Evolutionary conservation across 1,284 basidiomycete species (phyloP).

Genomic region (Papiliotrema flavescens): DNA sequence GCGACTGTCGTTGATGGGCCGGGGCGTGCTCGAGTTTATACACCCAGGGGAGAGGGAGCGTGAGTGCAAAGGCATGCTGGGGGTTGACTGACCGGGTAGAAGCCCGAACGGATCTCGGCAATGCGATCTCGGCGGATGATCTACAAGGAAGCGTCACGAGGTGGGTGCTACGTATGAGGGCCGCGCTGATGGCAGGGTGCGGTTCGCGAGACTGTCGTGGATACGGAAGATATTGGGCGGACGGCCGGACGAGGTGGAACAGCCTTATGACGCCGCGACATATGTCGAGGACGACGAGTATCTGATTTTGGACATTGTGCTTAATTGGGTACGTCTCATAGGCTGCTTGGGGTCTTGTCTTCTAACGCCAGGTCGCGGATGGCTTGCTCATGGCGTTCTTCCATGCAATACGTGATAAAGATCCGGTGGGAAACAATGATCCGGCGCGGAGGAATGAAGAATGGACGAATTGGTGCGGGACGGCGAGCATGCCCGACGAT

Average conservation of each 20-base stretch:
- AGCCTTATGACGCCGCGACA: conserved; percentile 58
- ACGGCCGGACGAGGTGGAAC: conserved; percentile 41
- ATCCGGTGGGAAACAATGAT: conserved; percentile 72
- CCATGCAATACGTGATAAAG: conserved; percentile 66
- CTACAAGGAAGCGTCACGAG: conserved; percentile 89
- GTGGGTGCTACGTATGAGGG: conserved; percentile 50
- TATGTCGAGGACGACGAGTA: conserved; percentile 73
- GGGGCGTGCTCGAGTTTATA: conserved; percentile 76
- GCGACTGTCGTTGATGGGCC: conserved; percentile 65
- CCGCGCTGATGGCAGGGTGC: conserved; percentile 36
- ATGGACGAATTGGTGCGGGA: conserved; percentile 96
- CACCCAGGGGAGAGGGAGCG: conserved; percentile 83
- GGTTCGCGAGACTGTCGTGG: conserved; percentile 51
- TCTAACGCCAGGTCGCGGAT: conserved; percentile 58
- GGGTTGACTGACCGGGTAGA: conserved; percentile 22
- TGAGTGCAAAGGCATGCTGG: conserved; percentile 17
- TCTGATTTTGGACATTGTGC: conserved; percentile 84
- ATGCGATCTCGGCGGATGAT: conserved; percentile 72
- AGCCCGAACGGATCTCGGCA: conserved; percentile 70
- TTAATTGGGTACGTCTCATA: conserved; percentile 68
- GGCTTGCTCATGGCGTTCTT: conserved; percentile 91
- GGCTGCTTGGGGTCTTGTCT: neutral
- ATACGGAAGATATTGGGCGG: conserved; percentile 52
- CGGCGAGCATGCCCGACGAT: conserved; percentile 52
- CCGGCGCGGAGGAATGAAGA: conserved; percentile 62